Percentiles rank a stretch among this genome's conserved stretches.
phyloP scores from a whole-genome alignment of 2,329 filamentous ascomycete genomes.

The Paraconiothyrium brasiliense region DNA sequence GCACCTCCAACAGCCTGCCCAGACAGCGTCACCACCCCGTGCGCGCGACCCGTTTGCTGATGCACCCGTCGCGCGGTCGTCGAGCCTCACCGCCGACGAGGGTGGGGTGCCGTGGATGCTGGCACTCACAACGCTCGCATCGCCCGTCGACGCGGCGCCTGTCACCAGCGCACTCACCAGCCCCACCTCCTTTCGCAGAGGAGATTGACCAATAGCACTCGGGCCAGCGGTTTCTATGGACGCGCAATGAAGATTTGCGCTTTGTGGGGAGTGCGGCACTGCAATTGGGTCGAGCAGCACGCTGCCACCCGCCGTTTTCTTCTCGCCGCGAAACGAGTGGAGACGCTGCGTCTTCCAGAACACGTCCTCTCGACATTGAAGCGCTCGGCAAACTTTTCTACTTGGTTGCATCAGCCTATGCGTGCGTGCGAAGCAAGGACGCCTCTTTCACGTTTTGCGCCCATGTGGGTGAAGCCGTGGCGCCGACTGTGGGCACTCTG shows the following conservation, averaged over 20 bases:
- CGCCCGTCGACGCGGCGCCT: background rate
- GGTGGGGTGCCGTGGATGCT: conserved; percentile 6
- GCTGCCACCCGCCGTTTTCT: conserved; percentile 7
- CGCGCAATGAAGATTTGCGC: conserved; percentile 44
- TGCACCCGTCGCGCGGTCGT: background rate
- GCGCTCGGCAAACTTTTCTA: conserved; percentile 9
- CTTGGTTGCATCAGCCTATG: background rate
- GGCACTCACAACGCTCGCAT: background rate
- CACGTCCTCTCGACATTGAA: background rate
- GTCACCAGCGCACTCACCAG: conserved; percentile 1
- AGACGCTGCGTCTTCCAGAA: conserved; percentile 15
- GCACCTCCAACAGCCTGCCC: background rate
- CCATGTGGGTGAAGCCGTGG: background rate
- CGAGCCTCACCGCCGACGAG: conserved; percentile 4
- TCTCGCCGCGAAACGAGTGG: conserved; percentile 15
- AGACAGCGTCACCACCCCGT: conserved; percentile 25
- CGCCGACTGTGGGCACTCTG: background rate
- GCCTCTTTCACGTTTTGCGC: background rate
- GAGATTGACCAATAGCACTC: conserved; percentile 8
- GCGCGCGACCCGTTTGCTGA: conserved; percentile 30
- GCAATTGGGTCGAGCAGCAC: conserved; percentile 7
- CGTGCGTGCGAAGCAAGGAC: background rate
- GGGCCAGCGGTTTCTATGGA: conserved; percentile 24
- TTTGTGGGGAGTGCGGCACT: conserved; percentile 33
- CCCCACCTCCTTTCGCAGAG: conserved; percentile 7